A percentile compares a stretch with the other conserved stretches of the same genome.
Conservation (phyloP, 495 filamentous ascomycete species). For the Cercophora sp. region DNA sequence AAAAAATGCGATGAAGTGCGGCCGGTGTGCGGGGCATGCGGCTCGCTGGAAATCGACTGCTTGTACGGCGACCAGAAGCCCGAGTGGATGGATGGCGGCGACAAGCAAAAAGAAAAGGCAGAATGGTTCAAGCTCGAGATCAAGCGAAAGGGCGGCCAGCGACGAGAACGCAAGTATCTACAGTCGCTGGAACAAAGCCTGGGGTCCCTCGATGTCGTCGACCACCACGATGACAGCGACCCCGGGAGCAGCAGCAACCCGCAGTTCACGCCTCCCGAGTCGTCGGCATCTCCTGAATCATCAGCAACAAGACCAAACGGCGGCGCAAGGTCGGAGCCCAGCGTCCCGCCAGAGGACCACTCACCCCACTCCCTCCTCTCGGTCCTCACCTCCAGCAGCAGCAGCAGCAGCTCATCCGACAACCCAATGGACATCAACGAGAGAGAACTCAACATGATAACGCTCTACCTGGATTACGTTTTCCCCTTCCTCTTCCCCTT, state of each 20-base stretch:
- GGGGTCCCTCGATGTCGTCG: slow-evolving; percentile 31
- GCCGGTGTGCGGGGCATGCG: slow-evolving; percentile 45
- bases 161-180: slow-evolving; percentile 33
- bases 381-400: neutral
- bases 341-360: neutral
- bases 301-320: neutral
- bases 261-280: neutral
- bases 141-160: slow-evolving; percentile 42
- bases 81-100: slow-evolving; percentile 55
- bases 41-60: slow-evolving; percentile 46
- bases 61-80: slow-evolving; percentile 46
- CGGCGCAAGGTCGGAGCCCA: neutral
- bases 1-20: slow-evolving; percentile 53
- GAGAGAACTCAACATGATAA: slow-evolving; percentile 28
- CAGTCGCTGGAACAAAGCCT: slow-evolving; percentile 33
- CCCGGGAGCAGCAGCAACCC: neutral
- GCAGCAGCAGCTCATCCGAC: neutral
- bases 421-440: slow-evolving; percentile 4
- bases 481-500: slow-evolving; percentile 54
- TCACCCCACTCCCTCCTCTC: neutral
- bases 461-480: slow-evolving; percentile 51
- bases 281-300: neutral
- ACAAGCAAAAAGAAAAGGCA: slow-evolving; percentile 45
- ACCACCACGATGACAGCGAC: slow-evolving; percentile 14
- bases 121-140: slow-evolving; percentile 48